Conservation (phyloP, 1,139 yeast genomes). For the Yamadazyma taylorii region DNA sequence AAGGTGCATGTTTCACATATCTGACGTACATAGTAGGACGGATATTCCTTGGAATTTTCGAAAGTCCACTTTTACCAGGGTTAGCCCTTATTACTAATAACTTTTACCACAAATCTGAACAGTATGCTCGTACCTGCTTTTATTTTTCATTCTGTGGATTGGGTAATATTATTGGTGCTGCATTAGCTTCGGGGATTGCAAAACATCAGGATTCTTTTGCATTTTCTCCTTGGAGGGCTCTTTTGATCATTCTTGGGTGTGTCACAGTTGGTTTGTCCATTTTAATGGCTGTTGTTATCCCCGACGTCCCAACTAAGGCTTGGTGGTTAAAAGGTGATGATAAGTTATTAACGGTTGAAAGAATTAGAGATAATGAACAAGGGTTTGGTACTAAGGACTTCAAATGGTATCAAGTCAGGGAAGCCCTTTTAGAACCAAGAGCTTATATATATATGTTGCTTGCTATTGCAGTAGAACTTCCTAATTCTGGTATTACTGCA, state of each 20-base stretch:
- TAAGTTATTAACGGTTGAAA: slow-evolving; percentile 22
- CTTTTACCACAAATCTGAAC: slow-evolving; percentile 28
- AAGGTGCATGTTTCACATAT: slow-evolving; percentile 41
- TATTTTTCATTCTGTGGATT: slow-evolving; percentile 30
- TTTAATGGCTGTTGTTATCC: slow-evolving; percentile 24
- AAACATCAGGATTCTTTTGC: slow-evolving; percentile 24
- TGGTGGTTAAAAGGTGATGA: slow-evolving; percentile 40
- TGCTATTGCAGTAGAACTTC: slow-evolving; percentile 24
- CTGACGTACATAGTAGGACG: slow-evolving; percentile 50
- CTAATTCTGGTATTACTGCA: slow-evolving; percentile 30
- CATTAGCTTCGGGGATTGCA: slow-evolving; percentile 32
- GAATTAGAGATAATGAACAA: slow-evolving; percentile 23
- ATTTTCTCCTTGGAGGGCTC: slow-evolving; percentile 26
- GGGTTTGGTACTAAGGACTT: slow-evolving; percentile 31
- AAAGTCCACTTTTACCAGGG: slow-evolving; percentile 35
- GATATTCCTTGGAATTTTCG: slow-evolving; percentile 39
- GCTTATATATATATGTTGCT: slow-evolving; percentile 17
- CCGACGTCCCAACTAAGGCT: slow-evolving; percentile 46
- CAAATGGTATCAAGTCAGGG: slow-evolving; percentile 24
- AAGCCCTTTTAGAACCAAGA: slow-evolving; percentile 22
- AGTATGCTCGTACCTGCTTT: slow-evolving; percentile 27
- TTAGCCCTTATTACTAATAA: slow-evolving; percentile 24
- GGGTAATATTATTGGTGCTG: slow-evolving; percentile 31
- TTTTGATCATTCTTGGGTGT: slow-evolving; percentile 48
- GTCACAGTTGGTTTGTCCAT: slow-evolving; percentile 24